Evolutionary conservation across 2,329 filamentous ascomycete species (phyloP).

Genomic region (Ophiostoma triangulosporum): DNA sequence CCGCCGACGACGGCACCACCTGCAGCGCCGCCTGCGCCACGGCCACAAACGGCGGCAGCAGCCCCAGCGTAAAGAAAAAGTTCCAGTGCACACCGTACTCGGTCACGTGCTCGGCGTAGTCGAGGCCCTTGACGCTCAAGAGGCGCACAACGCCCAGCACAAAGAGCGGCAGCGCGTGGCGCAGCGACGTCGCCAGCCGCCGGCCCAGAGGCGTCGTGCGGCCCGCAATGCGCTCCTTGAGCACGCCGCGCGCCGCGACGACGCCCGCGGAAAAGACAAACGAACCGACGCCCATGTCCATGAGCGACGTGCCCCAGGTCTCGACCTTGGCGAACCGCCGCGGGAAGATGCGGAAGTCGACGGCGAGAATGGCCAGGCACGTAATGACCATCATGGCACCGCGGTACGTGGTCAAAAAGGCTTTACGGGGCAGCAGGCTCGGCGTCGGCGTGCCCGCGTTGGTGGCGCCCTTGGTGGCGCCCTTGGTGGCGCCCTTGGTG

Average conservation of each 20-base stretch:
- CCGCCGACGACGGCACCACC: slow-evolving; percentile 62
- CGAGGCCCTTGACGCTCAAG: slow-evolving; percentile 80
- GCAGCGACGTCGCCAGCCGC: slow-evolving; percentile 52
- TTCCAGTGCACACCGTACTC: slow-evolving; percentile 99
- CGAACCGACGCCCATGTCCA: slow-evolving; percentile 94
- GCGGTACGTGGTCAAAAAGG: slow-evolving; percentile 85
- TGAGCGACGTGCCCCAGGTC: slow-evolving; percentile 98
- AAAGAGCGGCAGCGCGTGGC: slow-evolving; percentile 73
- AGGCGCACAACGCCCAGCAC: slow-evolving; percentile 68
- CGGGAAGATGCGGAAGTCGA: slow-evolving; percentile 88
- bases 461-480: background rate
- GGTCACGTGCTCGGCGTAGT: slow-evolving; percentile 93
- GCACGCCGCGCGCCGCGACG: slow-evolving; percentile 69
- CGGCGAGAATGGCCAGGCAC: slow-evolving; percentile 84
- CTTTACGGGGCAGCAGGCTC: slow-evolving; percentile 66
- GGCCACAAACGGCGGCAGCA: slow-evolving; percentile 80
- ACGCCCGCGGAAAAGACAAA: slow-evolving; percentile 92
- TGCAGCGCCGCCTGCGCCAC: slow-evolving; percentile 61
- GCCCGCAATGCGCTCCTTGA: slow-evolving; percentile 45
- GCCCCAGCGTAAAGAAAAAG: slow-evolving; percentile 92
- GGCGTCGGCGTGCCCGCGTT: slow-evolving; percentile 15
- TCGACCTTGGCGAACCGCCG: slow-evolving; percentile 94
- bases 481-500: background rate
- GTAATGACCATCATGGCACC: slow-evolving; percentile 86
- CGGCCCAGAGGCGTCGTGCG: slow-evolving; percentile 34